Evolutionary conservation across 2,329 filamentous ascomycete species (phyloP), one percentile per base, ranked within the genome.

Genomic region (Curvularia hawaiiensis): DNA sequence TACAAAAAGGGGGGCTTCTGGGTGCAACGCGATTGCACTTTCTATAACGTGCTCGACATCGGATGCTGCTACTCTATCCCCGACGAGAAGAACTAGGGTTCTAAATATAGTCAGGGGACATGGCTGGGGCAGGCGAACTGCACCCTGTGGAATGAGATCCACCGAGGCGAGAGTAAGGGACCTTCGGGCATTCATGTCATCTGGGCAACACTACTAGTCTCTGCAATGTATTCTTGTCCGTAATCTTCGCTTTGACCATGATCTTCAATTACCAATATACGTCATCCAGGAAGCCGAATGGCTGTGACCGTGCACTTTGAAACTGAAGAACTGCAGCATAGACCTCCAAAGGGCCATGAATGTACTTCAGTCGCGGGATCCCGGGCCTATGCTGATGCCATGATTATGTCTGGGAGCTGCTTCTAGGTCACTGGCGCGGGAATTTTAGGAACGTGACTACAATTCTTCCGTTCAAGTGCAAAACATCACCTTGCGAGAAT

Each of bases 11-110:
- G 68, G 9, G 70, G 70, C 18, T 68, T 71, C 47, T 72, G 62
- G 18, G 69, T 72, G n/a, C 68, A 71, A 56, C 58, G 70, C 8
- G 70, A 72, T 45, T 72, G 70, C 52, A 61, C 60, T 1, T 72
- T 71, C 44, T 72, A 72, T 53, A 64, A 71, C 40, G 67, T 71
- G 11, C 50, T 66, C 38, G 70, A 72, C 41, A 65, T 72, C 35
- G 68, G 70, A 7, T 72, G 70, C 54, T 72, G 70, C 60, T 71
- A 71, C 50, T 54, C 60, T 26, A 67, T 71, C 31, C 66, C 68
- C 4, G 62, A 64, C 11, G 60, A 66, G 49, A 59, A 63, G 52
- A 52, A 62, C 10, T 56, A 12, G 46, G 24, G 10, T 47, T 30
- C 18, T 14, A 35, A 33, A 16, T 18, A 20, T 18, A 16, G 4